Conservation (phyloP, 148 eudicot species). For the Rheum nobile region DNA sequence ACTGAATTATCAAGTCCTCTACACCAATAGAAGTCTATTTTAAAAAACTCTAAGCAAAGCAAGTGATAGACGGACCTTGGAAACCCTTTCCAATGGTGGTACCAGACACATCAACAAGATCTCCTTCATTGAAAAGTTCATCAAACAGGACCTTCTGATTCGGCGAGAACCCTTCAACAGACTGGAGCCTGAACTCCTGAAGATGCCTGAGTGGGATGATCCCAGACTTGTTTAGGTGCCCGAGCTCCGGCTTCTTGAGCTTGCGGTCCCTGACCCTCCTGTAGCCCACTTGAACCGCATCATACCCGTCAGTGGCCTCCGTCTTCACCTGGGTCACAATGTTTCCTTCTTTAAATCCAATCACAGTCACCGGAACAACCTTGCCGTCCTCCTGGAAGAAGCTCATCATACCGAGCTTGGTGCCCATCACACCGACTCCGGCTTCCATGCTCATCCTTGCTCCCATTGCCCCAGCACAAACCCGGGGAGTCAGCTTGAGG, state of each 20-base stretch:
- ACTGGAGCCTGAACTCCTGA: constrained; percentile 69
- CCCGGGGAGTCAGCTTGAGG: neutral
- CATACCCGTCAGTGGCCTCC: constrained; percentile 78
- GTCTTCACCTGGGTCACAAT: constrained; percentile 94
- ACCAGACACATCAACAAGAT: constrained; percentile 81
- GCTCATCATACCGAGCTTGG: constrained; percentile 92
- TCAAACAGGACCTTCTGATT: constrained; percentile 48
- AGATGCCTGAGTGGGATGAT: constrained; percentile 81
- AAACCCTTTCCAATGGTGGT: constrained; percentile 95
- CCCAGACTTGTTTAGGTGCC: constrained; percentile 65
- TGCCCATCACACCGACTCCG: constrained; percentile 82
- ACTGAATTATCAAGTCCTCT: too few species aligned
- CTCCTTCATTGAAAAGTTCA: constrained; percentile 82
- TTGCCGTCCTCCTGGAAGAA: constrained; percentile 56
- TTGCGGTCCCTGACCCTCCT: constrained; percentile 76
- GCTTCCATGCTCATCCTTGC: constrained; percentile 55
- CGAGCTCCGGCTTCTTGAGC: constrained; percentile 73
- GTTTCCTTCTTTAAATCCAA: constrained; percentile 94
- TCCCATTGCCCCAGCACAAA: neutral
- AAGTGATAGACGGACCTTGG: constrained; percentile 30
- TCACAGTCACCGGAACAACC: constrained; percentile 86
- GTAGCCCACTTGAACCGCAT: constrained; percentile 85
- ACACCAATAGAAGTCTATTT: too few species aligned
- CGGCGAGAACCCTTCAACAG: constrained; percentile 58
- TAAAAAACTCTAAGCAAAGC: neutral